phyloP scores from a whole-genome alignment of 2,329 filamentous ascomycete species.

The Microdochium trichocladiopsis region DNA sequence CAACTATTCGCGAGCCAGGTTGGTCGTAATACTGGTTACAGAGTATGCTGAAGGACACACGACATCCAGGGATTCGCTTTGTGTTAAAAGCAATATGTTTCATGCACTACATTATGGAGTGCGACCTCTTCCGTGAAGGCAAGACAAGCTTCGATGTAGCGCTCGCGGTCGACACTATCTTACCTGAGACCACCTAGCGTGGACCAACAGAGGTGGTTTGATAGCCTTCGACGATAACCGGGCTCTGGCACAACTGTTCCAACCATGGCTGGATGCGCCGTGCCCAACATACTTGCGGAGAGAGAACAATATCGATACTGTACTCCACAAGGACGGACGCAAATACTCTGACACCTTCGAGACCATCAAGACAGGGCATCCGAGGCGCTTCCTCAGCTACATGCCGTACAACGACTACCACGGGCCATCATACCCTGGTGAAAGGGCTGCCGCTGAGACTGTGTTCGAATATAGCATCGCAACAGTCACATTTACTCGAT shows the following conservation, averaged over 20 bases:
- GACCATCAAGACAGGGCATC: slow-evolving; percentile 37
- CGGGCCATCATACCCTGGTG: too few species aligned
- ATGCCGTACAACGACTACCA: slow-evolving; percentile 46
- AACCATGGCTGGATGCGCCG: not conserved
- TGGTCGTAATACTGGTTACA: too few species aligned
- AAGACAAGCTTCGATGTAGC: too few species aligned
- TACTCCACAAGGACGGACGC: slow-evolving; percentile 47
- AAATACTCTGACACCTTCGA: slow-evolving; percentile 48
- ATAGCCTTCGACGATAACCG: slow-evolving; percentile 40
- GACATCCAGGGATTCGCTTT: too few species aligned
- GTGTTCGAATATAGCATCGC: slow-evolving; percentile 18
- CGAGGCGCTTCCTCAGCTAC: slow-evolving; percentile 44
- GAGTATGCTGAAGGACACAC: too few species aligned
- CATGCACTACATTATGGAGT: too few species aligned
- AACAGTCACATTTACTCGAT: slow-evolving; percentile 18
- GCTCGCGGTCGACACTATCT: too few species aligned
- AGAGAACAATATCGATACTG: slow-evolving; percentile 40
- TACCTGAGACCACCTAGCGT: slow-evolving; percentile 26
- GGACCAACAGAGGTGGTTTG: slow-evolving; percentile 41
- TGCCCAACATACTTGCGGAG: not conserved
- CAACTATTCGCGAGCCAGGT: too few species aligned
- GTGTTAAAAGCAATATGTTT: too few species aligned
- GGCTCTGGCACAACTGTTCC: not conserved
- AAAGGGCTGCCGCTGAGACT: slow-evolving; percentile 14
- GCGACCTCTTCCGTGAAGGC: too few species aligned